phyloP scores from a whole-genome alignment of 768 basidiomycete species.

The Serpula lacrymans region DNA sequence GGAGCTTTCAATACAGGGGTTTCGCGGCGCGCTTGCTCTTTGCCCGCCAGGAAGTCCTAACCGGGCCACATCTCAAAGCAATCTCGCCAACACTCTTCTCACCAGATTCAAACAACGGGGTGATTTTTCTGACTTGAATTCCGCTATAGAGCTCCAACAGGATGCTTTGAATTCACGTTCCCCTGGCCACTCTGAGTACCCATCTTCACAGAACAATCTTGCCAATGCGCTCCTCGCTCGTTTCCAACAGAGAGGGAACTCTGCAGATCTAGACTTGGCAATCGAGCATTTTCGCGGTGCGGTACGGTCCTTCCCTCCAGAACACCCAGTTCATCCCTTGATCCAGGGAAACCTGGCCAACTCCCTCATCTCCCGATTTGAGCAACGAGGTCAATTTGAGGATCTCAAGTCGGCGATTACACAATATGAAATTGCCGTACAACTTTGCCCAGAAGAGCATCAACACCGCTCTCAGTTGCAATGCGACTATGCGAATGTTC shows the following conservation, averaged over 20 bases:
- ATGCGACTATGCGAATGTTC: slow-evolving; percentile 14
- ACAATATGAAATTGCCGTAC: slow-evolving; percentile 14
- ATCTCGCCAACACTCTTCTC: slow-evolving; percentile 11
- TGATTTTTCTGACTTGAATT: slow-evolving; percentile 20
- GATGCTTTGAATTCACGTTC: slow-evolving; percentile 17
- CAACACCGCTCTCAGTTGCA: slow-evolving; percentile 15
- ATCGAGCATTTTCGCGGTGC: slow-evolving; percentile 15
- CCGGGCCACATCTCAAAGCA: slow-evolving; percentile 9
- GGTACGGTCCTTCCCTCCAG: slow-evolving; percentile 5
- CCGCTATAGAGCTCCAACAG: slow-evolving; percentile 15
- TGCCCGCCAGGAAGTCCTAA: slow-evolving; percentile 11
- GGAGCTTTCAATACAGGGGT: slow-evolving; percentile 22
- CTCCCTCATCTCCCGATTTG: slow-evolving; percentile 16
- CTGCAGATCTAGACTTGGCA: slow-evolving; percentile 19
- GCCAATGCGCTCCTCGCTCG: slow-evolving; percentile 15
- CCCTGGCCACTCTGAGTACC: slow-evolving; percentile 15
- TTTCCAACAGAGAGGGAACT: slow-evolving; percentile 18
- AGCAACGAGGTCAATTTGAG: slow-evolving; percentile 6
- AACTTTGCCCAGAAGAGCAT: slow-evolving; percentile 12
- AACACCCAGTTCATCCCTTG: not conserved
- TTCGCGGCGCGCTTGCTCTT: slow-evolving; percentile 17
- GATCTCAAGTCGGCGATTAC: slow-evolving; percentile 23
- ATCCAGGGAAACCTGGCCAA: slow-evolving; percentile 13
- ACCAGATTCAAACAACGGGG: slow-evolving; percentile 19
- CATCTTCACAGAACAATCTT: slow-evolving; percentile 13